phyloP scores from a whole-genome alignment of 257 asterid species.

The Nicotiana tomentosiformis region DNA sequence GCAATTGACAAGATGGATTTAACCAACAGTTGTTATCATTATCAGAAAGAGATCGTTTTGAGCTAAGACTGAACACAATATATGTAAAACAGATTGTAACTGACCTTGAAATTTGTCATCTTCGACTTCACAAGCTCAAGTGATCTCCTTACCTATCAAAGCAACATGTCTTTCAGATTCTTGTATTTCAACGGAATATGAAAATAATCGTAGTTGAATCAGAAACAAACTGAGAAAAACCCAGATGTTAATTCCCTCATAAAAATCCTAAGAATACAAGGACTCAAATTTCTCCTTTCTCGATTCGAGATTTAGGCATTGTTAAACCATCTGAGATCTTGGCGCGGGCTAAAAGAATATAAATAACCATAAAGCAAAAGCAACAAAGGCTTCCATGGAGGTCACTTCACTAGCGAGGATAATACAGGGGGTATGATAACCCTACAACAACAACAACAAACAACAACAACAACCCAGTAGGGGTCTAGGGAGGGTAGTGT shows the following conservation, averaged over 20 bases:
- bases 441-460: neutral
- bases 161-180: slow-evolving; percentile 3
- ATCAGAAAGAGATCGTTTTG: neutral
- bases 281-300: neutral
- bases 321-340: neutral
- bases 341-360: neutral
- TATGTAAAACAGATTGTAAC: neutral
- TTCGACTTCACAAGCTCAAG: slow-evolving; percentile 45
- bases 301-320: neutral
- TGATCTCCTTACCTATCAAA: slow-evolving; percentile 49
- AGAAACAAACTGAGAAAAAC: neutral
- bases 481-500: too few relatives aligned
- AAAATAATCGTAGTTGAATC: neutral
- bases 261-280: neutral
- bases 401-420: neutral
- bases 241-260: neutral
- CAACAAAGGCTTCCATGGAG: neutral
- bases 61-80: slow-evolving; percentile 5
- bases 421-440: neutral
- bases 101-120: slow-evolving; percentile 53
- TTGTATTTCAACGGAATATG: neutral
- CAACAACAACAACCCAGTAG: too few relatives aligned
- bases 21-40: neutral
- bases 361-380: neutral
- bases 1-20: neutral